phyloP scores from a whole-genome alignment of 2,329 filamentous ascomycete species.

The Ilyonectria mors-panacis region DNA sequence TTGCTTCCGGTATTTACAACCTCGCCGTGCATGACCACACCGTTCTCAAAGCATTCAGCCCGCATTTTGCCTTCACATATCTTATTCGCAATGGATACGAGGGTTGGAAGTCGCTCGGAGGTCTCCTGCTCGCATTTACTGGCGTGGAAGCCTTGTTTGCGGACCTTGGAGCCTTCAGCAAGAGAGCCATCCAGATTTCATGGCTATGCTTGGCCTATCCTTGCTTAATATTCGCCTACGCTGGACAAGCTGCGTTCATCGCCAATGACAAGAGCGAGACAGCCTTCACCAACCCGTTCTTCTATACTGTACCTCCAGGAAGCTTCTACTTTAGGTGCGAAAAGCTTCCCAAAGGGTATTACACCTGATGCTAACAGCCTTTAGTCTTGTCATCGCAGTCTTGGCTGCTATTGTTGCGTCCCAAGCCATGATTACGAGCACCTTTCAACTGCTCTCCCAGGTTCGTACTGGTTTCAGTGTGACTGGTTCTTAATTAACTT shows the following conservation, averaged over 20 bases:
- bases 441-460: constrained; percentile 76
- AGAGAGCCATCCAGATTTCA: constrained; percentile 78
- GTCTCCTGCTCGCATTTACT: constrained; percentile 80
- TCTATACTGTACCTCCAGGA: constrained; percentile 76
- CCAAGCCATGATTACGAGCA: constrained; percentile 82
- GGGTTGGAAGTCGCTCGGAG: constrained; percentile 75
- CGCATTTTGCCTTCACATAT: constrained; percentile 71
- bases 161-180: constrained; percentile 80
- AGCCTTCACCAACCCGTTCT: constrained; percentile 75
- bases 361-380: constrained; percentile 42
- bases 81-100: constrained; percentile 69
- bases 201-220: constrained; percentile 79
- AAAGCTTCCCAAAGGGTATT: rapidly evolving
- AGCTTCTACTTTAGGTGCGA: constrained; percentile 65
- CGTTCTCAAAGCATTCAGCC: constrained; percentile 69
- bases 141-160: constrained; percentile 85
- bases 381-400: constrained; percentile 76
- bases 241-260: constrained; percentile 81
- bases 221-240: constrained; percentile 74
- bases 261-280: constrained; percentile 63
- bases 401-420: constrained; percentile 80
- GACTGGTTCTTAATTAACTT: not conserved
- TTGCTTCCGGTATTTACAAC: constrained; percentile 74
- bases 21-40: constrained; percentile 64
- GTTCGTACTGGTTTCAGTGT: not conserved